phyloP scores from a whole-genome alignment of 1,284 basidiomycete genomes.

The Naganishia cerealis region DNA sequence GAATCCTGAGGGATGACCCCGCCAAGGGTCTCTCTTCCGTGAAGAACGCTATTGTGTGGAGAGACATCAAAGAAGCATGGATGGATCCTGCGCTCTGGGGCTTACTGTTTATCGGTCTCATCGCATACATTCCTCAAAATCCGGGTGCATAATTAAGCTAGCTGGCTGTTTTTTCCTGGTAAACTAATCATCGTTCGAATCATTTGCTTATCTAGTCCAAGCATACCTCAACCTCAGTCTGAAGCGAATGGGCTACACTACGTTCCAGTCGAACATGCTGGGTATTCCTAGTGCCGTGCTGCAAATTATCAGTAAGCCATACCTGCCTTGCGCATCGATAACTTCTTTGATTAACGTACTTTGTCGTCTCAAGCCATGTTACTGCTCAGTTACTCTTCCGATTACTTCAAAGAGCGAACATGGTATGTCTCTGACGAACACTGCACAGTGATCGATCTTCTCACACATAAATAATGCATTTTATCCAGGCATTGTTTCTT shows the following conservation, averaged over 20 bases:
- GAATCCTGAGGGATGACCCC: slow-evolving; percentile 56
- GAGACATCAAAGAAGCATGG: slow-evolving; percentile 30
- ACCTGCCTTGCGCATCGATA: background rate
- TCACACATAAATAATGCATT: background rate
- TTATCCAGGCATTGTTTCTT: slow-evolving; percentile 33
- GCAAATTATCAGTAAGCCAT: slow-evolving; percentile 42
- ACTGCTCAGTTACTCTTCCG: slow-evolving; percentile 29
- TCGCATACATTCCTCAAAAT: slow-evolving; percentile 33
- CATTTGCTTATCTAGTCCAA: slow-evolving; percentile 37
- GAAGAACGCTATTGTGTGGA: slow-evolving; percentile 28
- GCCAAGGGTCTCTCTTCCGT: slow-evolving; percentile 43
- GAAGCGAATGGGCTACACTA: slow-evolving; percentile 45
- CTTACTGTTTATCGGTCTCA: slow-evolving; percentile 30
- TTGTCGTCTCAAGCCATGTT: slow-evolving; percentile 20
- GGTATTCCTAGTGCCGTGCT: slow-evolving; percentile 45
- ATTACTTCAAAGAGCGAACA: slow-evolving; percentile 32
- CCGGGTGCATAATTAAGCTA: background rate
- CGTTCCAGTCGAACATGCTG: slow-evolving; percentile 52
- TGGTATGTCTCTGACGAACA: slow-evolving; percentile 14
- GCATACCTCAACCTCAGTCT: slow-evolving; percentile 41
- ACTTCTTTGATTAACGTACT: background rate
- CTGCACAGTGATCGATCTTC: background rate
- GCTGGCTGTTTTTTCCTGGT: slow-evolving; percentile 50
- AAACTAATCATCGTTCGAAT: slow-evolving; percentile 36
- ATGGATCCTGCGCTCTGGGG: slow-evolving; percentile 28